Evolutionary conservation across 768 basidiomycete genomes (phyloP), one percentile per base, ranked within the genome.

Genomic region (Mycena floridula): DNA sequence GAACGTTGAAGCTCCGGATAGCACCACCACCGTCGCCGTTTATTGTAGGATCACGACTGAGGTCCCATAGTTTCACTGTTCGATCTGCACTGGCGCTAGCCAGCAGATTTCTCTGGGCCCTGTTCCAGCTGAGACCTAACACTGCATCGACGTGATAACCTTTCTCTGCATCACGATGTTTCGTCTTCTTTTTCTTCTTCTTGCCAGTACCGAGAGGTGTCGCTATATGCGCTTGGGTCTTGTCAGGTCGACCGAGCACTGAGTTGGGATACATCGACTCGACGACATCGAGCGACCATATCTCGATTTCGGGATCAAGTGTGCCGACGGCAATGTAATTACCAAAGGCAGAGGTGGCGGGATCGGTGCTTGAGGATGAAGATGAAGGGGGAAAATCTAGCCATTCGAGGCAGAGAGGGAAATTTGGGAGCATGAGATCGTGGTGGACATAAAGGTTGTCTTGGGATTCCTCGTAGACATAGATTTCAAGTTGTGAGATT

Each of bases 321-420:
- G 93, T 95, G 11, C 95, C 96, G 15, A 99, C 93, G 2, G 96
- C 96, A 53, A 99, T 84, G 63, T 89, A 97, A 60, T 85, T 95
- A 5, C 92, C 92, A 42, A 80, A 76, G 5, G 66, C 62, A n/a
- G 62, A 43, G 9, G 46, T 50, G 44, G 58, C 13, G 43, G 56
- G 45, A 46, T 61, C 50, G 36, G 61, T 59, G 43, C 62, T 47
- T 25, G 66, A 57, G 21, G 71, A 69, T 22, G 73, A 61, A 45
- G 82, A 66, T 48, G 82, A 65, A 20, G 91, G 89, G n/a, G 85
- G 78, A 63, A 92, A 97, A 61, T 98, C 90, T 47, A 97, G 83
- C 96, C 96, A 99, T 73, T 99, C 96, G 46, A 99, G 87, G 56
- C 95, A 98, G 47, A 99, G 84, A 7, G 96, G 96, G 64, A 97